Base-by-base conservation (phyloP, 2,329 filamentous ascomycete genomes). In the Fusarium sp. region DNA sequence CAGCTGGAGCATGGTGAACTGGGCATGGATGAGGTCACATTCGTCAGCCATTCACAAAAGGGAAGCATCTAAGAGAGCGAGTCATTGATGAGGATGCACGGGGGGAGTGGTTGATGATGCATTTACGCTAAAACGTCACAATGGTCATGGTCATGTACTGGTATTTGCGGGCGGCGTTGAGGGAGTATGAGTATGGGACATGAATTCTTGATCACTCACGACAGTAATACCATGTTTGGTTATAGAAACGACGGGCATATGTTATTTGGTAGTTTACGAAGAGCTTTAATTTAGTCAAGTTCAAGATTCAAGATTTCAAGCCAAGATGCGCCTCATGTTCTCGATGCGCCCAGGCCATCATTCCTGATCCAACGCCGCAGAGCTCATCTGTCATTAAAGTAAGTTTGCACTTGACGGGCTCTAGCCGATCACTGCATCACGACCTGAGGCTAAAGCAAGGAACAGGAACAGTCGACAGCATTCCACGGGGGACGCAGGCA, bases 1-100 rank as follows among this genome's bases (percentile, higher is more conserved):
- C 77, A 35, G 71, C 76, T 22, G 74, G 80, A 69, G 80, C 73
- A 58, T 83, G 81, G 80, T 82, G 71, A 58, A 42, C 40, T 42
- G 13, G n/a, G 52, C 4, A 68, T n/a, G 45, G 20, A 27, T 27
- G n/a, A 25, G 31, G 29, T 18, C 47, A 52, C 29, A n/a, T 52
- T 52, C 25, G 47, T 52, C 25, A 52, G 47, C n/a, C 47, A 29
- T 52, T 52, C 25, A 31, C 47, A 58, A 38, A 58, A 58, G 54
- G 54, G 33, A 58, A 47, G 59, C 27, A n/a, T 45, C 16, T 33
- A 56, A 57, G 66, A 57, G 66, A 42, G 31, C n/a, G 57, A 36
- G 54, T 25, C 18, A 72, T 60, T 62, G 38, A 56, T 45, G 31
- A 68, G 61, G 56, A 45, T 42, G 22, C 20, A 45, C 42, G 42